Base-by-base conservation (phyloP, 805 yeast species). In the Ogataea populi-albae region DNA sequence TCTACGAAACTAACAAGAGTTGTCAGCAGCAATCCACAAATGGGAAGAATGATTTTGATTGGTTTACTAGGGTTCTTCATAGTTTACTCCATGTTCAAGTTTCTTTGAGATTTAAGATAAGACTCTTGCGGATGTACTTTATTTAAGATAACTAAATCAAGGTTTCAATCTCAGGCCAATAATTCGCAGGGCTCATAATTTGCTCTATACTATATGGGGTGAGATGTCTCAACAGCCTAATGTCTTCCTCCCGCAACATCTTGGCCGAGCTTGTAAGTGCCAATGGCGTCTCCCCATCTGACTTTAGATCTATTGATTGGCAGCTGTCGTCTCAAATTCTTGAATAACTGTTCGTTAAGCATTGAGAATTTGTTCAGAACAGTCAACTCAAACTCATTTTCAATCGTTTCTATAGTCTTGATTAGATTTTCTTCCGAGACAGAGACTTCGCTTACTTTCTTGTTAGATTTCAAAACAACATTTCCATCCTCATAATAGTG, bases 401-500 rank as follows among this genome's bases (percentile, higher is more conserved):
- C 97, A 9, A 73, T 53, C 19, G 57, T 57, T 35, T 68, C 64
- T 45, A 87, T 82, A 24, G 65, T 56, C 38, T 71, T 62, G 23
- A 78, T 61, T 3, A 62, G 52, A 3, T 55, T 57, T 3, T 38
- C 37, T 2, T 48, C 36, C 6, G 44, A 42, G 3, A 46, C 44
- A 30, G 35, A 29, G n/a, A 52, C 35, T 16, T 59, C 62, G 5
- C 49, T 50, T 1, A 73, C 47, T 4, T 52, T 49, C 39, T 69
- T 65, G 6, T 45, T 44, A 2, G 79, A 67, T 42, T 75, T 78
- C 52, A 93, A 73, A 34, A 91, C 73, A 14, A 91, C 98, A 54
- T 91, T 91, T 20, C 98, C 98, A 49, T 91, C 98, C 63, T 91
- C 98, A 57, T 75, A 93, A 60, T 89, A 93, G 61, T 91, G 98